Percentiles rank a stretch among this genome's conserved stretches.
phyloP scores from a whole-genome alignment of 2,329 filamentous ascomycete species.

The Cladophialophora psammophila region DNA sequence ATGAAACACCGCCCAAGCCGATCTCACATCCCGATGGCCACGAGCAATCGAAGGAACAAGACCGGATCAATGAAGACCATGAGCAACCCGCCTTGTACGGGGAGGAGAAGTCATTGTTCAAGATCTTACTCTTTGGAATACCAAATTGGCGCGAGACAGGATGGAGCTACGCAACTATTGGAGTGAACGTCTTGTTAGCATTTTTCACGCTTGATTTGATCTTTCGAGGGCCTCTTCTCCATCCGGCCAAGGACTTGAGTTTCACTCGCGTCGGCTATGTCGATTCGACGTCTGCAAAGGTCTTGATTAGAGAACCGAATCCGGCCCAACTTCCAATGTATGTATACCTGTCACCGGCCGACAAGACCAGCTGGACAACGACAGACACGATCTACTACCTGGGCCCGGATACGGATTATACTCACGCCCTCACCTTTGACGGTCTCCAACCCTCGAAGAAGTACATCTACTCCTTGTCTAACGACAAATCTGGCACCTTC shows the following conservation, averaged over 20 bases:
- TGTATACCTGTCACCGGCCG: slow-evolving; percentile 61
- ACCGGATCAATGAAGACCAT: slow-evolving; percentile 62
- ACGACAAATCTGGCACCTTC: slow-evolving; percentile 85
- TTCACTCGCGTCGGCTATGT: slow-evolving; percentile 90
- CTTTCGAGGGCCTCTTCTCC: slow-evolving; percentile 72
- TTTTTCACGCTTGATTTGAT: slow-evolving; percentile 78
- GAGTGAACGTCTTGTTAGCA: slow-evolving; percentile 75
- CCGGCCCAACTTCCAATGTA: slow-evolving; percentile 75
- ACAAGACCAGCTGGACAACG: slow-evolving; percentile 61
- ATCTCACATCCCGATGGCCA: slow-evolving; percentile 27
- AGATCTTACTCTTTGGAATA: slow-evolving; percentile 75
- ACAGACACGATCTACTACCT: slow-evolving; percentile 72
- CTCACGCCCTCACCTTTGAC: slow-evolving; percentile 71
- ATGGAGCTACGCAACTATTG: slow-evolving; percentile 71
- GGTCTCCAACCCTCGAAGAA: slow-evolving; percentile 72
- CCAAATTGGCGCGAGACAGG: slow-evolving; percentile 74
- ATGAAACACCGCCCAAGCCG: slow-evolving; percentile 34
- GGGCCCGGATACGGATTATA: slow-evolving; percentile 82
- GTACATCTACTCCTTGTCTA: slow-evolving; percentile 87
- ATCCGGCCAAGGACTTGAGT: slow-evolving; percentile 77
- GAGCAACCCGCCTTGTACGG: slow-evolving; percentile 68
- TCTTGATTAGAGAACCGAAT: slow-evolving; percentile 86
- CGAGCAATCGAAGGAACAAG: slow-evolving; percentile 42
- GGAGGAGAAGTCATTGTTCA: slow-evolving; percentile 65
- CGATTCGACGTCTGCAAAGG: slow-evolving; percentile 77